Evolutionary conservation across 2,329 filamentous ascomycete species (phyloP).

Genomic region (Cladophialophora chaetospira): DNA sequence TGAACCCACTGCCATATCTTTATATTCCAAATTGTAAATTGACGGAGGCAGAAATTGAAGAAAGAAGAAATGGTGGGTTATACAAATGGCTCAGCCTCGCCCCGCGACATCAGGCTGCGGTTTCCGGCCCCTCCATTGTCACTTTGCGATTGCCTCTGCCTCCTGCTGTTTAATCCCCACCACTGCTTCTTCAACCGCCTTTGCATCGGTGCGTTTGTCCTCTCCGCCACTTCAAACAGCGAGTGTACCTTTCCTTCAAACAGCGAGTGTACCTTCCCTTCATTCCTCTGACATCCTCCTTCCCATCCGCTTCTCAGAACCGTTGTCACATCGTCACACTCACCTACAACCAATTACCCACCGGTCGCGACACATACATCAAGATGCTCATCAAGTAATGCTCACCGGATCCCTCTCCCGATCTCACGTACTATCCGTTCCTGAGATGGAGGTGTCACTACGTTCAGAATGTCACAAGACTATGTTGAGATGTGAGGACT

Average conservation of each 20-base stretch:
- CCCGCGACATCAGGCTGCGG: conserved; percentile 10
- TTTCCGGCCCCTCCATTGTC: not conserved
- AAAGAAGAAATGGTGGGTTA: not conserved
- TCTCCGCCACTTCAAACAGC: not conserved
- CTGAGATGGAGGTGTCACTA: no score
- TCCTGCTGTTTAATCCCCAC: no score
- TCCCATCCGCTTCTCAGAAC: not conserved
- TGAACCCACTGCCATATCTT: not conserved
- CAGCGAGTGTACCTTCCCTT: not conserved
- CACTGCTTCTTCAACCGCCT: no score
- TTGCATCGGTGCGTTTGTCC: no score
- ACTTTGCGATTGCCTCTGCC: no score
- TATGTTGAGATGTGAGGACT: not conserved
- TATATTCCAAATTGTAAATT: not conserved
- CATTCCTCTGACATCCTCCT: not conserved
- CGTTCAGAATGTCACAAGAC: not conserved
- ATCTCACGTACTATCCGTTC: no score
- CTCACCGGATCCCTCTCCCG: no score
- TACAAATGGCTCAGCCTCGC: conserved; percentile 8
- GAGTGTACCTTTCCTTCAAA: not conserved
- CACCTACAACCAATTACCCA: no score
- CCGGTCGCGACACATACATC: not conserved
- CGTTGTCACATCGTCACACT: no score
- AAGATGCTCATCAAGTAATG: conserved; percentile 17
- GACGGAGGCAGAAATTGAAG: not conserved